Conservation (phyloP, 345 rosid genomes). For the Pistacia integerrima region DNA sequence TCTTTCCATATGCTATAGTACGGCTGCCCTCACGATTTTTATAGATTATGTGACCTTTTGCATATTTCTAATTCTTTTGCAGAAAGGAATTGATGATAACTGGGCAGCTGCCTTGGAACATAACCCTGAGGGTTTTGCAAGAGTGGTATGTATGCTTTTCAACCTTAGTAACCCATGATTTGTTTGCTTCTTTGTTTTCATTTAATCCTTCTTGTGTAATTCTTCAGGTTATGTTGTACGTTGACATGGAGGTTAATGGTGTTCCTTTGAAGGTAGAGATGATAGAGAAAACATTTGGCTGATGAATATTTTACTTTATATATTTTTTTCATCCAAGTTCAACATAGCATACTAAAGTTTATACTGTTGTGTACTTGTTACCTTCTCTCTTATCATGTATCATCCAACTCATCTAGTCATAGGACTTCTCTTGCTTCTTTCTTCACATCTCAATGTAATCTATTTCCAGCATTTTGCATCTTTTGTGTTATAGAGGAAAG, state of each 20-base stretch:
- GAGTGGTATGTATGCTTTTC: conserved; percentile 76
- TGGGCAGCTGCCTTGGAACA: conserved; percentile 99
- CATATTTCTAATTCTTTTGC: conserved; percentile 27
- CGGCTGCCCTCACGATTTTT: not conserved
- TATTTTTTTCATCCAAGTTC: not conserved
- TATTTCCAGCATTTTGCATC: not conserved
- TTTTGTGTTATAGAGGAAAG: not conserved
- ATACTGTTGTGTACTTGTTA: conserved; percentile 2
- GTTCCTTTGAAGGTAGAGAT: conserved; percentile 81
- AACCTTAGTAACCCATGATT: conserved; percentile 10
- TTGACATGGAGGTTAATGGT: conserved; percentile 99
- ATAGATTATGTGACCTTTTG: conserved; percentile 13
- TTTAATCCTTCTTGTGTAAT: conserved; percentile 20
- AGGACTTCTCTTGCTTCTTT: not conserved
- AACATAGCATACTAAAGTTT: conserved; percentile 1
- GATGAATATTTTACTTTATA: not conserved
- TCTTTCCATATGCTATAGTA: not conserved
- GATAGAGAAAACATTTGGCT: not conserved
- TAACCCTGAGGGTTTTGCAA: conserved; percentile 97
- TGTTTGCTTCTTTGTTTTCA: conserved; percentile 6
- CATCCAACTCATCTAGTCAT: not conserved
- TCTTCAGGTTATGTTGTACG: conserved; percentile 88
- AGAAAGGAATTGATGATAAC: conserved; percentile 99
- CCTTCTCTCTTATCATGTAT: not conserved
- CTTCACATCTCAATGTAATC: not conserved